Evolutionary conservation across 192 early-diverging fungal genomes (phyloP), one percentile per base, ranked within the genome.

Genomic region (Coemansia guatemalensis): DNA sequence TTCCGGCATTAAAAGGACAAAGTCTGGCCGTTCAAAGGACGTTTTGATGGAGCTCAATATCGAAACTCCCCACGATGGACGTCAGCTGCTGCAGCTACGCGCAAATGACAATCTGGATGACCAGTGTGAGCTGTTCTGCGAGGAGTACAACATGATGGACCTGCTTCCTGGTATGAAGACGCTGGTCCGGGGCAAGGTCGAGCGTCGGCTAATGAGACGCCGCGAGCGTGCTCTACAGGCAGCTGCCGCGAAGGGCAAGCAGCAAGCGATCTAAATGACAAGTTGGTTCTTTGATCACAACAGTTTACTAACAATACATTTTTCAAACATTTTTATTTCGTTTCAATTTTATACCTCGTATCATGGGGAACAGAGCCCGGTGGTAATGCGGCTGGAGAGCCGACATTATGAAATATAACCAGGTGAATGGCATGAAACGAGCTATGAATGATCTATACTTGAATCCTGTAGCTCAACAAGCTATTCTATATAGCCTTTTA

Each of bases 21-120:
- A 56, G n/a, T 26, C 62, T n/a, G 41, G 53, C n/a, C 65, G 69
- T 9, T 48, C 75, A 21, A 78, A 68, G 51, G 69, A 71, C 32
- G 69, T 78, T 1, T 48, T 78, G 57, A 78, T 78, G 75, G 75
- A 78, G 69, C 66, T 78, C 30, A 78, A 78, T 54, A 78, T 78
- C n/a, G 75, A 78, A 51, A 78, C 75, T 2, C 75, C 75, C 0
- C 29, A 68, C 21, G 53, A 72, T 23, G 75, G 75, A 25, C 69
- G 69, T 27, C 69, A 78, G 62, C 48, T 71, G 53, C 24, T 78
- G 50, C 75, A 78, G 66, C 66, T 78, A 8, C 69, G 66, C 3
- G 66, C 59, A 26, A 67, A 66, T 22, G 75, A 78, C 53, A 56
- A 68, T 47, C 23, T 78, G 5, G 69, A 78, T 25, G 58, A 57